Conservation (phyloP, 371 early-diverging fungal genomes). For the Zopfochytrium polystomum region DNA sequence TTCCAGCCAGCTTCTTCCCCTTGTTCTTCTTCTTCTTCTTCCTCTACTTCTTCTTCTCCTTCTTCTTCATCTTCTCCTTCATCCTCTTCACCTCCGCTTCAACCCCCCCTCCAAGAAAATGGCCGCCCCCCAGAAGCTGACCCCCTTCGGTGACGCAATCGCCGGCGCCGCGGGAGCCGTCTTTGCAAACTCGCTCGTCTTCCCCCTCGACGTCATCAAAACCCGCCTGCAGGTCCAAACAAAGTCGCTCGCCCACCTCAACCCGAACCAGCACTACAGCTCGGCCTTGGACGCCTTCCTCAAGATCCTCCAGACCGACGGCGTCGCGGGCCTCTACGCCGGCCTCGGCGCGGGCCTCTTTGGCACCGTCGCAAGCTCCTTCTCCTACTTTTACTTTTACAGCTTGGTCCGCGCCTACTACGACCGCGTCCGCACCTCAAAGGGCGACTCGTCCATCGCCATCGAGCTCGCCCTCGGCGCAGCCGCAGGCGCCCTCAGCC, state of each 20-base stretch:
- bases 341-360: constrained; percentile 84
- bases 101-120: no score
- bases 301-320: constrained; percentile 79
- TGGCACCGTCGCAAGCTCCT: constrained; percentile 78
- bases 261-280: constrained; percentile 51
- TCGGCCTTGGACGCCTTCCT: constrained; percentile 75
- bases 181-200: constrained; percentile 82
- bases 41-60: no score
- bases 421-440: constrained; percentile 14
- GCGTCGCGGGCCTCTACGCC: constrained; percentile 86
- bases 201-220: constrained; percentile 94
- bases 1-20: no score
- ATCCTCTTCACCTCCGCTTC: no score
- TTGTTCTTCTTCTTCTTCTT: no score
- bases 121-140: constrained; percentile 27
- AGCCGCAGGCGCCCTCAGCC: constrained; percentile 84
- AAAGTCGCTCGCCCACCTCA: constrained; percentile 29
- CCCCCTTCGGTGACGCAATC: constrained; percentile 88
- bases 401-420: constrained; percentile 62
- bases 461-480: constrained; percentile 88
- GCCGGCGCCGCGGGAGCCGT: constrained; percentile 91
- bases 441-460: no score
- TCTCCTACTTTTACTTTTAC: constrained; percentile 95
- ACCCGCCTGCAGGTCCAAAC: constrained; percentile 90
- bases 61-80: no score